Evolutionary conservation across 208 protist genomes (phyloP).

Genomic region (Leishmania martiniquensis): DNA sequence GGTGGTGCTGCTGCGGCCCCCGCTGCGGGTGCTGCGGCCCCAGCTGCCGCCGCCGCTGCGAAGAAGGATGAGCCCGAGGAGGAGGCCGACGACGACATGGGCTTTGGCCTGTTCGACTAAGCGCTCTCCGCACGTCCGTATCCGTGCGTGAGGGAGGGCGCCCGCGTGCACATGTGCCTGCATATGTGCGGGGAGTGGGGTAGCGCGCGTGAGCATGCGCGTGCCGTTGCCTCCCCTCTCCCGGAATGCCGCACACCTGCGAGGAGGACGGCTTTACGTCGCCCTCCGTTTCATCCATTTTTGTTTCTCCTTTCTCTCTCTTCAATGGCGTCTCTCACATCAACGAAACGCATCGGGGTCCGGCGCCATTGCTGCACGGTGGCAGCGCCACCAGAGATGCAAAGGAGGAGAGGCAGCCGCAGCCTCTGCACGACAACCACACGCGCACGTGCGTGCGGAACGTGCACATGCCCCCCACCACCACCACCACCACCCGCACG

Average conservation of each 20-base stretch:
- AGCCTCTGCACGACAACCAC: neutral
- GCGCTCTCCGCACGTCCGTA: too few species aligned
- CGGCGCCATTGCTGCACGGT: too few species aligned
- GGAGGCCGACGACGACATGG: conserved; percentile 89
- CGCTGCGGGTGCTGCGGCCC: conserved; percentile 26
- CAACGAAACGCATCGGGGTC: neutral
- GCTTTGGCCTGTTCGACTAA: conserved; percentile 93
- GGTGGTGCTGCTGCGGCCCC: conserved; percentile 35
- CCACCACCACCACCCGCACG: too few species aligned
- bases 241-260: neutral
- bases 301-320: neutral
- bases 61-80: conserved; percentile 74
- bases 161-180: neutral
- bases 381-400: too few species aligned
- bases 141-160: neutral
- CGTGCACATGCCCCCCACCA: too few species aligned
- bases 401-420: too few species aligned
- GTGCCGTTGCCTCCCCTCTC: neutral
- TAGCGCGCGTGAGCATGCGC: neutral
- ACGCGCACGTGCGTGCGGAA: neutral
- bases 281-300: too few species aligned
- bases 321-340: neutral
- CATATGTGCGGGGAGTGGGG: neutral
- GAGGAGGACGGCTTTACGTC: neutral
- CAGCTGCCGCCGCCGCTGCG: conserved; percentile 53